Conservation (phyloP, 208 protist species). For the Tritrichomonas musculus region DNA sequence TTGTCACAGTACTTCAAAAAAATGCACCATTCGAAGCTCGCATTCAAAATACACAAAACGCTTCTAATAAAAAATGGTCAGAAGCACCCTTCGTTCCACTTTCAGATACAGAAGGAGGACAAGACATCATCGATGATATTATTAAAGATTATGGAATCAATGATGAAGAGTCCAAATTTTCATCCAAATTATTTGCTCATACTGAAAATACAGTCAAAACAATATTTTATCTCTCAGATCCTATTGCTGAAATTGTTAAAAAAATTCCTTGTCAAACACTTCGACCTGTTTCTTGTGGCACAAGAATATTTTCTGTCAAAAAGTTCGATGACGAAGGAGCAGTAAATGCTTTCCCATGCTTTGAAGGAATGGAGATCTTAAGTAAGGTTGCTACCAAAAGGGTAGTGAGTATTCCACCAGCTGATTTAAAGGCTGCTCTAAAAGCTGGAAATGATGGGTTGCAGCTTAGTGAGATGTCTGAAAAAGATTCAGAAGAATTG, state of each 20-base stretch:
- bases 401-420: no score
- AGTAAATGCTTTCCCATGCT: background rate
- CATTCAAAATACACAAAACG: background rate
- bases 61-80: background rate
- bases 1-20: slow-evolving; percentile 60
- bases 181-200: background rate
- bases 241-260: background rate
- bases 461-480: no score
- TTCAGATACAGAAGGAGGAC: background rate
- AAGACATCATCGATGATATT: background rate
- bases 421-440: no score
- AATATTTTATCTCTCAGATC: background rate
- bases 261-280: background rate
- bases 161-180: background rate
- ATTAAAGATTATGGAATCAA: background rate
- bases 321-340: background rate
- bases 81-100: background rate
- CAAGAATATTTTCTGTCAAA: background rate
- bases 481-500: background rate
- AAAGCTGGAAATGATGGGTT: no score
- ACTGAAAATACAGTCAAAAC: background rate
- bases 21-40: background rate
- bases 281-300: background rate
- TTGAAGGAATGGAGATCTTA: background rate
- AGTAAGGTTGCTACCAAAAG: no score